phyloP scores from a whole-genome alignment of 495 filamentous ascomycete species.

The Tuber umbilicatum region DNA sequence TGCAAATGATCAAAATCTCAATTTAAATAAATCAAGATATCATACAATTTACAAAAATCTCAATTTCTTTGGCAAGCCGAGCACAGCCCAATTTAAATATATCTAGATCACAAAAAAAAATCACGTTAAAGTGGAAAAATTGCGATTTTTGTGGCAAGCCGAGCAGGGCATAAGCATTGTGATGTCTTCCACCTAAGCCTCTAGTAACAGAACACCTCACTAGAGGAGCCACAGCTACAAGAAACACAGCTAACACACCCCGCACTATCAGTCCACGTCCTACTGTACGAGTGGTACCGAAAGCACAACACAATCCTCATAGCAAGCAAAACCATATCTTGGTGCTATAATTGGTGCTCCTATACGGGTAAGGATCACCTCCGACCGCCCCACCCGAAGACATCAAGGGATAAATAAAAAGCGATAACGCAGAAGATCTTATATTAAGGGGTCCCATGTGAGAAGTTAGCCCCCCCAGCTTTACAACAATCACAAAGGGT shows the following conservation, averaged over 20 bases:
- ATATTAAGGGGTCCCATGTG: neutral
- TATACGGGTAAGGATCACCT: neutral
- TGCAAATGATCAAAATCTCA: too few relatives aligned
- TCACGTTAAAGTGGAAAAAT: too few relatives aligned
- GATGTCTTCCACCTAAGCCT: neutral
- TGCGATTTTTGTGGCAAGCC: too few relatives aligned
- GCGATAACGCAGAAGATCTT: neutral
- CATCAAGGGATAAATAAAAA: neutral
- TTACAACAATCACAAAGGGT: neutral
- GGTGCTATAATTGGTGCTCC: neutral
- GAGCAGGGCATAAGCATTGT: too few relatives aligned
- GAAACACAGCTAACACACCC: neutral
- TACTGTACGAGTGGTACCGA: too few relatives aligned
- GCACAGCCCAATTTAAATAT: too few relatives aligned
- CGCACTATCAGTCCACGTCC: neutral
- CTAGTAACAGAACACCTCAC: neutral
- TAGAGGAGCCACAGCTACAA: neutral
- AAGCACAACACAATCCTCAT: neutral
- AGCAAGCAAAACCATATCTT: neutral
- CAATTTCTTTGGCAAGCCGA: too few relatives aligned
- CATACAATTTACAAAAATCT: too few relatives aligned
- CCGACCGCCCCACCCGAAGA: neutral
- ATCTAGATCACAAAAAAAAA: too few relatives aligned
- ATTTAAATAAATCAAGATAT: too few relatives aligned
- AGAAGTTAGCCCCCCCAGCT: neutral